Conservation (phyloP, 2,329 filamentous ascomycete genomes). For the Chaetothyriales sp. region DNA sequence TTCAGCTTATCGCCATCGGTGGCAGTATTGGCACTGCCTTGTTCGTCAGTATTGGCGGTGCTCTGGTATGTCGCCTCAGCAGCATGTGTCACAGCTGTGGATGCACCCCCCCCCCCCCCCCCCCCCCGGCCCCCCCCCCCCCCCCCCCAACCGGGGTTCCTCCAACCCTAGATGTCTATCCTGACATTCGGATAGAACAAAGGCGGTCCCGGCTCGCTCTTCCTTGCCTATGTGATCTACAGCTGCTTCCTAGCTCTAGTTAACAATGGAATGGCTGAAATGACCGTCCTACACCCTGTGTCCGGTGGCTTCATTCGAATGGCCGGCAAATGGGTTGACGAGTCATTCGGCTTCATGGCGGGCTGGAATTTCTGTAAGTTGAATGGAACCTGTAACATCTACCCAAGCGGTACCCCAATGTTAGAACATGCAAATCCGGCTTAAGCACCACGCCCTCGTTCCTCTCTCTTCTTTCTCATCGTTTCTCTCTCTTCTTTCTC, state of each 20-base stretch:
- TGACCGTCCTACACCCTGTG: slow-evolving; percentile 32
- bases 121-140: too few species aligned
- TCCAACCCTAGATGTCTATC: neutral
- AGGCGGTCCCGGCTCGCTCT: slow-evolving; percentile 26
- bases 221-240: slow-evolving; percentile 24
- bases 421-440: too few species aligned
- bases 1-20: slow-evolving; percentile 39
- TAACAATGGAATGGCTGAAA: slow-evolving; percentile 31
- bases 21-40: slow-evolving; percentile 28
- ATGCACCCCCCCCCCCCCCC: neutral
- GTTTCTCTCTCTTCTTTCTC: too few species aligned
- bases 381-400: neutral
- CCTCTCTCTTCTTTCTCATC: too few species aligned
- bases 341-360: slow-evolving; percentile 30
- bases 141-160: too few species aligned
- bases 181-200: neutral
- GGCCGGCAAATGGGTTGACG: slow-evolving; percentile 32
- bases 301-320: slow-evolving; percentile 28
- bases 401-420: too few species aligned
- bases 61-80: slow-evolving; percentile 11
- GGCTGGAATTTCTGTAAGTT: slow-evolving; percentile 31
- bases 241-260: slow-evolving; percentile 22
- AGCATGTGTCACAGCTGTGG: slow-evolving; percentile 16
- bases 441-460: too few species aligned
- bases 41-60: slow-evolving; percentile 28